phyloP scores from a whole-genome alignment of 768 basidiomycete genomes.

The Rhizopogon vinicolor region DNA sequence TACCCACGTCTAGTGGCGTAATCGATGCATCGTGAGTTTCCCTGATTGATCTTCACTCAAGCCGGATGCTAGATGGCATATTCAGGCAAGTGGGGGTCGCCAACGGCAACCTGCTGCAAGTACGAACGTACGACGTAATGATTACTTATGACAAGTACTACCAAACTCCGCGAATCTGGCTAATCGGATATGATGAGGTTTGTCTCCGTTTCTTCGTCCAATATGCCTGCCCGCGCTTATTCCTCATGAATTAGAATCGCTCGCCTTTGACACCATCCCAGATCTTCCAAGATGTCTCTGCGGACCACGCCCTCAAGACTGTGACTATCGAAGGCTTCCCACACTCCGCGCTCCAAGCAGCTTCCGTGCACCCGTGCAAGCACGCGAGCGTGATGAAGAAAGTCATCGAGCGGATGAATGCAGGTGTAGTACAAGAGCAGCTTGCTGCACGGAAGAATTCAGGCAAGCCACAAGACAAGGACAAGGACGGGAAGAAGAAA shows the following conservation, averaged over 20 bases:
- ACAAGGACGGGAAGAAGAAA: constrained; percentile 65
- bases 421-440: constrained; percentile 78
- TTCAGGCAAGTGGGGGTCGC: constrained; percentile 58
- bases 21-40: constrained; percentile 47
- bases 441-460: constrained; percentile 57
- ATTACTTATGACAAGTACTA: constrained; percentile 99
- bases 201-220: constrained; percentile 8
- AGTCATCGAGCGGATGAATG: constrained; percentile 98
- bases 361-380: constrained; percentile 97
- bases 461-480: constrained; percentile 27
- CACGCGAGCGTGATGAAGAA: constrained; percentile 99
- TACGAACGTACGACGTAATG: constrained; percentile 98
- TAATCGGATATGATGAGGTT: constrained; percentile 97
- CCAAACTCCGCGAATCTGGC: constrained; percentile 97
- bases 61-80: constrained; percentile 3
- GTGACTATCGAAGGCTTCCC: constrained; percentile 98
- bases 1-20: constrained; percentile 26
- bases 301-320: constrained; percentile 97
- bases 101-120: constrained; percentile 85
- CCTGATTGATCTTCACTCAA: background rate
- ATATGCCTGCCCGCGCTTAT: background rate
- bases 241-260: constrained; percentile 58
- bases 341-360: constrained; percentile 84
- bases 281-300: constrained; percentile 96
- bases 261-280: constrained; percentile 83